phyloP scores from a whole-genome alignment of 257 asterid genomes.

The Solanum rostratum region DNA sequence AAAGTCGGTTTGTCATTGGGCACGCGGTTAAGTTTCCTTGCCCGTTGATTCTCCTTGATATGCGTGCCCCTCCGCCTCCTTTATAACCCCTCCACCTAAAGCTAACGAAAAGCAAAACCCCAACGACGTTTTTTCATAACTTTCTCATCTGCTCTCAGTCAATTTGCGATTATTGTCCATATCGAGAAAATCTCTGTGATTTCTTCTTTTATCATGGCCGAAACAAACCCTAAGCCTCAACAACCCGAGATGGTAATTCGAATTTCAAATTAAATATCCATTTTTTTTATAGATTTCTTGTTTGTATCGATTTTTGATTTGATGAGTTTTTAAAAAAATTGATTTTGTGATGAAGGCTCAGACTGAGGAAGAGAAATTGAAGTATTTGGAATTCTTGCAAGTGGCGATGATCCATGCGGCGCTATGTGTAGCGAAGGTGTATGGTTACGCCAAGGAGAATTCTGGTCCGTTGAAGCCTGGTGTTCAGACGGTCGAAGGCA shows the following conservation, averaged over 20 bases:
- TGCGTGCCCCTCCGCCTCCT: background rate
- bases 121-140: background rate
- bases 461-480: slow-evolving; percentile 87
- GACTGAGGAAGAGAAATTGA: slow-evolving; percentile 52
- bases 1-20: background rate
- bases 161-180: background rate
- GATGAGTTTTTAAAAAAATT: no score
- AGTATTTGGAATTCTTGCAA: slow-evolving; percentile 72
- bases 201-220: slow-evolving; percentile 6
- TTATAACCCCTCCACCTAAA: background rate
- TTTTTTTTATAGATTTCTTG: background rate
- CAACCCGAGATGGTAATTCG: slow-evolving; percentile 12
- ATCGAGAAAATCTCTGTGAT: background rate
- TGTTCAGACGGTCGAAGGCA: slow-evolving; percentile 70
- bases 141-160: background rate
- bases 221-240: slow-evolving; percentile 6
- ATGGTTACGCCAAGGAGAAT: slow-evolving; percentile 64
- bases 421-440: slow-evolving; percentile 45
- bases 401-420: slow-evolving; percentile 42
- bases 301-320: background rate
- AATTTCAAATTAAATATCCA: background rate
- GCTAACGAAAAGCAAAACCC: background rate
- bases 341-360: slow-evolving; percentile 2
- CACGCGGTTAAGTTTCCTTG: background rate
- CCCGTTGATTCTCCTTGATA: background rate